Evolutionary conservation across 305 asterid species (phyloP).

Genomic region (Fraxinus dipetala): DNA sequence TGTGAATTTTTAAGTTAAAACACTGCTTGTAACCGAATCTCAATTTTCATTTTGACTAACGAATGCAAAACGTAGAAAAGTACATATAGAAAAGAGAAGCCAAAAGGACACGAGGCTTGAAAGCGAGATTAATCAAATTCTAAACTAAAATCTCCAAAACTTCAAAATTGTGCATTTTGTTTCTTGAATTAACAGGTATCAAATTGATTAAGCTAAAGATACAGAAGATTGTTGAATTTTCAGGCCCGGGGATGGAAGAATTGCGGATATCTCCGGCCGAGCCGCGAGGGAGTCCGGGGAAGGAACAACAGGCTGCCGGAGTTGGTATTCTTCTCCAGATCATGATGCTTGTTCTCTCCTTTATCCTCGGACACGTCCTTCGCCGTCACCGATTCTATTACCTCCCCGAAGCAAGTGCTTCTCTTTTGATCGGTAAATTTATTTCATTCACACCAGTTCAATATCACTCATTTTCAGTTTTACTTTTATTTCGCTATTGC

Average conservation of each 20-base stretch:
- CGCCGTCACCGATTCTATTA: constrained; percentile 92
- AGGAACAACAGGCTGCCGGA: constrained; percentile 95
- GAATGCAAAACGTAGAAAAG: background rate
- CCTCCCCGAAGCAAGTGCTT: constrained; percentile 98
- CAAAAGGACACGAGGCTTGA: constrained; percentile 27
- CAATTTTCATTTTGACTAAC: background rate
- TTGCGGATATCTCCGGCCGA: constrained; percentile 74
- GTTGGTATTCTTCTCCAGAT: constrained; percentile 97
- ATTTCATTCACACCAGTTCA: constrained; percentile 5
- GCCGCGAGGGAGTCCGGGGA: constrained; percentile 75
- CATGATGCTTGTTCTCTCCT: constrained; percentile 96
- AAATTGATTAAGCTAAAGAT: constrained; percentile 11
- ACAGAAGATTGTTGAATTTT: background rate
- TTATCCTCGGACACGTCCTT: constrained; percentile 92
- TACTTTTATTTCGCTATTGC: constrained; percentile 7
- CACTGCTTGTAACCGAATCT: background rate
- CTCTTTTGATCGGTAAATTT: constrained; percentile 78
- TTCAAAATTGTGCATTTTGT: background rate
- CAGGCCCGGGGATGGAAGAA: constrained; percentile 53
- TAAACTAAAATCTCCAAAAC: constrained; percentile 19
- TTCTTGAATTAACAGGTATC: background rate
- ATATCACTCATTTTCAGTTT: background rate
- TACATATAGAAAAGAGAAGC: background rate
- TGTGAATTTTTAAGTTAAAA: no score
- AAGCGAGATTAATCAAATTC: constrained; percentile 19